Base-by-base conservation (phyloP, 768 basidiomycete genomes). In the Trametes cingulata region DNA sequence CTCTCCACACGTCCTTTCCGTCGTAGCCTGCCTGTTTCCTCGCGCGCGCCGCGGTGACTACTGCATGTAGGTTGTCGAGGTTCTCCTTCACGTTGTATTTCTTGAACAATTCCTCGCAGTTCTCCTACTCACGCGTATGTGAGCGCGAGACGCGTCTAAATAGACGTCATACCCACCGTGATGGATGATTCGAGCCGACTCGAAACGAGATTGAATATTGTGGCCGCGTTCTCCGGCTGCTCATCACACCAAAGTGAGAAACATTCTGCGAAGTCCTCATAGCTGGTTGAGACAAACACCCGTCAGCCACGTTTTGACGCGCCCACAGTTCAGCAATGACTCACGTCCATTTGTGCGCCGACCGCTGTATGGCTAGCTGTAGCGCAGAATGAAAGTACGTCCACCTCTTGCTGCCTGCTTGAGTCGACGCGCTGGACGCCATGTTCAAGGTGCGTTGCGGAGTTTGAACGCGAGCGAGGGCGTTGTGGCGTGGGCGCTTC, bases 171-270 rank as follows among this genome's bases (percentile, higher is more conserved):
- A 56, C 67, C 58, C 56, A 65, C 73, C 54, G 72, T 78, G 72
- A 84, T 87, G 51, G 85, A 80, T 13, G 83, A 80, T 65, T 91
- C 88, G 67, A 91, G 87, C 54, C 88, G 88, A 62, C 84, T 78
- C 6, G 88, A 84, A 17, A 92, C 84, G 17, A 82, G 84, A 56
- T 85, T 85, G 68, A 69, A 73, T 37, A 73, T 69, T 8, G 69
- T 67, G 17, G 71, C 66, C 24, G 74, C 73, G 35, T 70, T 69
- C 46, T 72, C 71, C 22, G 74, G 71, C 52, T 75, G 67, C 64
- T 76, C 75, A 45, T 76, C 71, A 54, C 73, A 75, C 70, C 72
- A 76, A 22, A 74, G 65, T 13, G 76, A 70, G 62, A 77, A 77
- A 47, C 76, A 77, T 47, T 71, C 76, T 1, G 69, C 62, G 58